Conservation (phyloP, 2,329 filamentous ascomycete species). For the Pseudogymnoascus sp. region DNA sequence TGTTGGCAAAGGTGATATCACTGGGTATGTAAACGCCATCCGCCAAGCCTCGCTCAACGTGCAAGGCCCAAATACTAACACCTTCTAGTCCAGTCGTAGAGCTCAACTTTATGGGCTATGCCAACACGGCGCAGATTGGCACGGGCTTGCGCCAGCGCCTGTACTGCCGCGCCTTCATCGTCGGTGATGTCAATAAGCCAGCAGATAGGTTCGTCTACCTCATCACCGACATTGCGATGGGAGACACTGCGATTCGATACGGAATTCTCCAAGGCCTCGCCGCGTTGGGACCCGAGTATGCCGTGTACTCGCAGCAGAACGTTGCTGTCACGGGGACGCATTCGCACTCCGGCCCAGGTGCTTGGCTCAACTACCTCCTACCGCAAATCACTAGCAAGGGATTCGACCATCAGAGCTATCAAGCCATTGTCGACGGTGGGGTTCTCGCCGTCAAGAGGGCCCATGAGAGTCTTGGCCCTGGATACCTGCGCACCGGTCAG, state of each 20-base stretch:
- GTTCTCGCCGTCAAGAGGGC: conserved; percentile 75
- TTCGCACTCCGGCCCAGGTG: conserved; percentile 84
- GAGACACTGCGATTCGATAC: conserved; percentile 80
- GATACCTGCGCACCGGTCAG: conserved; percentile 63
- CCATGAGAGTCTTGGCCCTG: conserved; percentile 60
- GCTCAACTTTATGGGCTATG: conserved; percentile 88
- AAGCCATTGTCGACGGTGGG: conserved; percentile 81
- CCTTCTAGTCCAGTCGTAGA: conserved; percentile 69
- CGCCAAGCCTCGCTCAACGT: not conserved
- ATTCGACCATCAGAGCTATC: conserved; percentile 80
- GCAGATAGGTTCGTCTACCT: conserved; percentile 77
- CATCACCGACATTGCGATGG: conserved; percentile 78
- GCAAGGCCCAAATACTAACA: not conserved
- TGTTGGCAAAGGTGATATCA: conserved; percentile 67
- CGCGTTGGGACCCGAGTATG: conserved; percentile 64
- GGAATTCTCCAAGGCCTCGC: conserved; percentile 75
- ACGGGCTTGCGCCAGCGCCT: conserved; percentile 80
- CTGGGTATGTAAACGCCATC: conserved; percentile 43
- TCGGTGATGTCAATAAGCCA: conserved; percentile 61
- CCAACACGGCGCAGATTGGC: conserved; percentile 74
- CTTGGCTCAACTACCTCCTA: conserved; percentile 89
- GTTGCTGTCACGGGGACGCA: conserved; percentile 89
- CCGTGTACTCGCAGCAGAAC: conserved; percentile 71
- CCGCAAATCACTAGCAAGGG: conserved; percentile 86
- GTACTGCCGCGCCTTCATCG: conserved; percentile 83